Percentiles rank a stretch among this genome's conserved stretches.
Evolutionary conservation across 1,139 yeast genomes (phyloP).

Genomic region (Sugiyamaella sp.): DNA sequence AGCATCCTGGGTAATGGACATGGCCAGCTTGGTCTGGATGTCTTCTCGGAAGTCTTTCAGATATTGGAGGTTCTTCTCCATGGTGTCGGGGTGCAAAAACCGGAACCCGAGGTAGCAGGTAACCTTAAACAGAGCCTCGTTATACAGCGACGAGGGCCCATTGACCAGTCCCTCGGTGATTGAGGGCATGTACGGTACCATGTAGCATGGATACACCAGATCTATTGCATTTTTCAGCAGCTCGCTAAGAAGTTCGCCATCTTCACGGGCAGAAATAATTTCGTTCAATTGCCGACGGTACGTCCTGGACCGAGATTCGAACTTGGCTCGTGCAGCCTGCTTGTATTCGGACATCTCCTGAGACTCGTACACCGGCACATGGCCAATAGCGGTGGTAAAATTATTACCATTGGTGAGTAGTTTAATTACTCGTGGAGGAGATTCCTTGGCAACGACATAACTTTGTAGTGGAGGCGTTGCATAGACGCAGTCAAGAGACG

Average conservation of each 20-base stretch:
- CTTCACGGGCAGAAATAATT: conserved; percentile 4
- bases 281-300: conserved; percentile 9
- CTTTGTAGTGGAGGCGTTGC: conserved; percentile 21
- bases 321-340: conserved; percentile 8
- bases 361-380: conserved; percentile 14
- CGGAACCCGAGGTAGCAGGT: conserved; percentile 22
- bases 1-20: conserved; percentile 19
- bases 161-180: conserved; percentile 14
- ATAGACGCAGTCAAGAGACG: conserved; percentile 14
- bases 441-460: conserved; percentile 16
- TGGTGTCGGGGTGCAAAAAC: conserved; percentile 9
- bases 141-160: conserved; percentile 15
- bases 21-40: conserved; percentile 11
- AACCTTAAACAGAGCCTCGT: conserved; percentile 18
- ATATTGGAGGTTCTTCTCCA: conserved; percentile 17
- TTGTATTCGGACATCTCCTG: conserved; percentile 15
- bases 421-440: conserved; percentile 15
- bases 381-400: conserved; percentile 19
- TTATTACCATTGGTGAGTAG: conserved; percentile 17
- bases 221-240: conserved; percentile 12
- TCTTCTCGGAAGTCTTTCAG: conserved; percentile 19
- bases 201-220: conserved; percentile 19
- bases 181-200: conserved; percentile 19
- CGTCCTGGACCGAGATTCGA: conserved; percentile 5
- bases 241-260: conserved; percentile 11